Base-by-base conservation (phyloP, 495 filamentous ascomycete genomes). In the Cercophora sp. region DNA sequence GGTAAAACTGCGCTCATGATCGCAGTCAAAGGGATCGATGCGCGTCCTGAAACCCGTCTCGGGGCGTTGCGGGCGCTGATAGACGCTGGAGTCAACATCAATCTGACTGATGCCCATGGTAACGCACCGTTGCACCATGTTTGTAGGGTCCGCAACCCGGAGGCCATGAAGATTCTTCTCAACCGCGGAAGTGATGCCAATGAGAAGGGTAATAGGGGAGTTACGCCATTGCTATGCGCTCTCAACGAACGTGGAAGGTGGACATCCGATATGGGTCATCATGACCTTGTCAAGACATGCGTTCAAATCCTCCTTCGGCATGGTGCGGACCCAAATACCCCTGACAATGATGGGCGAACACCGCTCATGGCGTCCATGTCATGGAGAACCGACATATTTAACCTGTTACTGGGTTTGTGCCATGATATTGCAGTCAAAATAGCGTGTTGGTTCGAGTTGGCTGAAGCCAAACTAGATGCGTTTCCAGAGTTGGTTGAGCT, bases 161-260 rank as follows among this genome's bases (percentile, higher is more conserved):
- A 54, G 19, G 31, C 60, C 16, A 26, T 64, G 22, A 55, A 58
- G 43, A 23, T 66, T 15, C 46, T 66, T 5, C 29, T 63, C 29
- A 24, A 55, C 23, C 32, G 55, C 18, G 58, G 58, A 37, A 35
- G 27, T 18, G 54, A 51, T 2, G 16, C 27, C 6, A 52, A 52
- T 16, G 16, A 36, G 29, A 37, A 35, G 24, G 43, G 52, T 18
- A 3, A 42, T 10, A 11, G 40, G 5, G 42, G 45, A 6, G n/a
- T 18, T 10, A 41, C 37, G n/a, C n/a, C 37, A 18, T 41, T 41
- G 19, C 37, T 18, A 4, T 41, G 37, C 37, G 15, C 37, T 4
- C 37, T 41, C 19, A 9, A 19, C 5, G 37, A 18, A 3, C n/a
- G n/a, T n/a, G n/a, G n/a, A n/a, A n/a, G n/a, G n/a, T n/a, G n/a